A percentile compares a stretch with the other conserved stretches of the same genome.
Conservation (phyloP, 768 basidiomycete genomes). For the Panaeolus cyanescens region DNA sequence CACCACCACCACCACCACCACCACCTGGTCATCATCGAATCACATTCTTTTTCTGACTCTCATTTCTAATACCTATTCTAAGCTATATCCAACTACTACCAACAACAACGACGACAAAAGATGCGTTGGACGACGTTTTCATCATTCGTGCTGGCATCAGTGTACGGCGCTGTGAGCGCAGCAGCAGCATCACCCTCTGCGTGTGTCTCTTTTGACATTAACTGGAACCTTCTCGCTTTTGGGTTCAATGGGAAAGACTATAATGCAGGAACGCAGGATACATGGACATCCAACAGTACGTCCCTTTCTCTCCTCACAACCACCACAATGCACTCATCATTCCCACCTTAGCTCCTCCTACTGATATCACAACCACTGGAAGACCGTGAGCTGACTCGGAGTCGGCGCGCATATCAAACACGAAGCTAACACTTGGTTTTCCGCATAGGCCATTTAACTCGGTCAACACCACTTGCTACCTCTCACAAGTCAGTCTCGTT, state of each 20-base stretch:
- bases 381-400: slow-evolving; percentile 61
- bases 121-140: neutral
- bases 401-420: neutral
- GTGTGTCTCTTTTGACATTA: slow-evolving; percentile 79
- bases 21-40: too few relatives aligned
- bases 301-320: slow-evolving; percentile 38
- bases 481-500: slow-evolving; percentile 53
- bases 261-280: slow-evolving; percentile 68
- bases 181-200: slow-evolving; percentile 24
- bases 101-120: neutral
- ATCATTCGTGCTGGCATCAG: neutral
- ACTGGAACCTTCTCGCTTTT: slow-evolving; percentile 86
- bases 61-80: neutral
- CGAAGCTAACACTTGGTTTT: slow-evolving; percentile 5
- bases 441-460: slow-evolving; percentile 63
- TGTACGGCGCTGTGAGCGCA: slow-evolving; percentile 5
- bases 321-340: slow-evolving; percentile 8
- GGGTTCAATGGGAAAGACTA: slow-evolving; percentile 85
- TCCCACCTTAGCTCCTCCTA: slow-evolving; percentile 43
- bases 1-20: neutral
- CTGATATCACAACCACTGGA: slow-evolving; percentile 72
- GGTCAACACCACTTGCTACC: slow-evolving; percentile 66
- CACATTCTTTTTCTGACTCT: neutral
- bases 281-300: slow-evolving; percentile 52
- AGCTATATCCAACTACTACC: neutral